Evolutionary conservation across 148 eudicot genomes (phyloP).

Genomic region (Gaultheria prostrata): DNA sequence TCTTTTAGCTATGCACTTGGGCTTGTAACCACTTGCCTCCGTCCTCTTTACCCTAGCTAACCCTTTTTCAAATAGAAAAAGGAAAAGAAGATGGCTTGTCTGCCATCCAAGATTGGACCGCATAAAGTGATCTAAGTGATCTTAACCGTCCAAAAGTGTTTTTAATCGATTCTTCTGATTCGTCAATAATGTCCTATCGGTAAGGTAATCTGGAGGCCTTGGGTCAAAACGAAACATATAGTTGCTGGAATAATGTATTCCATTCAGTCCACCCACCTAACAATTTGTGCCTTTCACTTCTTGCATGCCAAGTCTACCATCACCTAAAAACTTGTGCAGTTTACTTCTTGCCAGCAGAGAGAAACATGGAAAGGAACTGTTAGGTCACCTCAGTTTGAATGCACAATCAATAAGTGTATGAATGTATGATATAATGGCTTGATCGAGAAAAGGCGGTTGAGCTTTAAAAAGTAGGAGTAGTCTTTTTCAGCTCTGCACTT

Average conservation of each 20-base stretch:
- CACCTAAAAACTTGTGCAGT: neutral
- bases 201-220: too few species aligned
- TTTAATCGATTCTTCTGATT: too few species aligned
- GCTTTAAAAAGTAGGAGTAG: neutral
- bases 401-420: neutral
- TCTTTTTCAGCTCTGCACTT: neutral
- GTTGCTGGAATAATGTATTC: neutral
- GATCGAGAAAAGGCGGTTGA: slow-evolving; percentile 13
- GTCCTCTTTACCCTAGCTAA: neutral
- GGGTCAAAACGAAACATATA: too few species aligned
- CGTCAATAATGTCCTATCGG: too few species aligned
- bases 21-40: neutral
- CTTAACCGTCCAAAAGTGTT: too few species aligned
- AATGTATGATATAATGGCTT: neutral
- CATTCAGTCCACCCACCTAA: neutral
- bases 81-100: neutral
- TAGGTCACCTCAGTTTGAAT: neutral
- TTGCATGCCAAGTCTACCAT: neutral
- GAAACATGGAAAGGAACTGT: neutral
- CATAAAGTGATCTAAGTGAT: too few species aligned
- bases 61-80: neutral
- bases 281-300: neutral
- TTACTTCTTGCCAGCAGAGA: neutral
- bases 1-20: neutral
- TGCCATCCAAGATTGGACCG: too few species aligned